phyloP scores from a whole-genome alignment of 2,329 filamentous ascomycete genomes.

The Malbranchea cinnamomea region DNA sequence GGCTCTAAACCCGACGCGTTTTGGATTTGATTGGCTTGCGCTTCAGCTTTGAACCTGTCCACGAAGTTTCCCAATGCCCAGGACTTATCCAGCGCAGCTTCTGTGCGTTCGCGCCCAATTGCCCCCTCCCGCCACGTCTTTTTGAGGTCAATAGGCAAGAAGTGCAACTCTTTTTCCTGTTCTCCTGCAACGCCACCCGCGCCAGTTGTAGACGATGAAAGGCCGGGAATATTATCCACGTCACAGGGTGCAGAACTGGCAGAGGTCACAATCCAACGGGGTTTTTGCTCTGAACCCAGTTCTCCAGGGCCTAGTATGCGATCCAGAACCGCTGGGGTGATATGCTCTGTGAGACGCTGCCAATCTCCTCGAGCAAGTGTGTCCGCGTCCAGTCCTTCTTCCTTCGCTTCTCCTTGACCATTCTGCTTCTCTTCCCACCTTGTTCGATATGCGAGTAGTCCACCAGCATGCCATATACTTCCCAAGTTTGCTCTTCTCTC shows the following conservation, averaged over 20 bases:
- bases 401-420: constrained; percentile 15
- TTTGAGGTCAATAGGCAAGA: constrained; percentile 46
- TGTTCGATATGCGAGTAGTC: constrained; percentile 26
- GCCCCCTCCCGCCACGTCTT: constrained; percentile 47
- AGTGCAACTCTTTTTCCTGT: constrained; percentile 34
- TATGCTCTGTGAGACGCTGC: constrained; percentile 35
- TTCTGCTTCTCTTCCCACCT: constrained; percentile 14
- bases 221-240: constrained; percentile 44
- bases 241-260: constrained; percentile 42
- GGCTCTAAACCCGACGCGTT: constrained; percentile 16
- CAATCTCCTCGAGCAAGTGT: constrained; percentile 30
- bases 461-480: constrained; percentile 38
- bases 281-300: constrained; percentile 19
- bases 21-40: too few species aligned
- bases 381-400: constrained; percentile 10
- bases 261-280: constrained; percentile 42
- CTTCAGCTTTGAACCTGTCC: constrained; percentile 15
- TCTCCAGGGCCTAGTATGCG: constrained; percentile 33
- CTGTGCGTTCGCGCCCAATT: constrained; percentile 45
- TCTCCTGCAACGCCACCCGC: constrained; percentile 16
- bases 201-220: constrained; percentile 23
- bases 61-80: constrained; percentile 45
- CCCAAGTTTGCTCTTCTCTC: constrained; percentile 42
- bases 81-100: constrained; percentile 46
- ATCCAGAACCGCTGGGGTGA: constrained; percentile 35